These are phyloP conservation scores for Verticillium zaregamsianum DNA, from an alignment of 2,329 filamentous ascomycete genomes.

Conservation along the genomic window DNA sequence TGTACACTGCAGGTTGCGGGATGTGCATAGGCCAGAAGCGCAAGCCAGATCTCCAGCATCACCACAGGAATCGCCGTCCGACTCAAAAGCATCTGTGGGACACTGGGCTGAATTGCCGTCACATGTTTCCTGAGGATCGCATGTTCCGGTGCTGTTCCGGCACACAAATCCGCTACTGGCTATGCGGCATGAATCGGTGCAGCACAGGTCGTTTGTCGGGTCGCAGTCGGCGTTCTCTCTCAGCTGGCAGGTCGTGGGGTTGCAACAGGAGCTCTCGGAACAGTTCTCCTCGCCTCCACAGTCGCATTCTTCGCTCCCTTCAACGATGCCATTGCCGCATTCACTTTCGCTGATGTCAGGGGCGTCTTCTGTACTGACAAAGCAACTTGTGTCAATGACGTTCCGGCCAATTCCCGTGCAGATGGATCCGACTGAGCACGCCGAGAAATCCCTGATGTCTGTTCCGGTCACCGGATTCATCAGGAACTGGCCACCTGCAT, in stretches of 20 bases:
- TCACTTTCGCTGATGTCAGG: conserved; percentile 76
- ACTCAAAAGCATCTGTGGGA: conserved; percentile 64
- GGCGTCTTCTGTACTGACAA: conserved; percentile 80
- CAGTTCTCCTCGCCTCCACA: conserved; percentile 77
- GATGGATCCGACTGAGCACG: conserved; percentile 89
- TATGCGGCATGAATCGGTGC: conserved; percentile 64
- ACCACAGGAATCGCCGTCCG: conserved; percentile 71
- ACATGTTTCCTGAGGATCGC: conserved; percentile 83
- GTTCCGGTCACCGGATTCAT: conserved; percentile 89
- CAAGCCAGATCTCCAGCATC: conserved; percentile 64
- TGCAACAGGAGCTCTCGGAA: conserved; percentile 73
- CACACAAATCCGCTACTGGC: conserved; percentile 68
- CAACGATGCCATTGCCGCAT: conserved; percentile 97
- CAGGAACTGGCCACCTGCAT: conserved; percentile 76
- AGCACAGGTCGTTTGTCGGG: conserved; percentile 77
- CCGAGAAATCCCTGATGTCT: conserved; percentile 75
- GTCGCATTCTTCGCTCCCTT: conserved; percentile 88
- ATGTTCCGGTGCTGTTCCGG: conserved; percentile 71
- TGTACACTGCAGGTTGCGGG: conserved; percentile 83
- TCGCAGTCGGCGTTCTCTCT: conserved; percentile 72
- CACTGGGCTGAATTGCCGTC: conserved; percentile 68
- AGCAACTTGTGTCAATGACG: conserved; percentile 70
- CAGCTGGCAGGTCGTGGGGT: conserved; percentile 84
- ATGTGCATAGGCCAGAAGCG: conserved; percentile 92
- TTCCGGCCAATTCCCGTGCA: conserved; percentile 79